Evolutionary conservation across 176 grass and related monocot species (phyloP), one percentile per base, ranked within the genome.

Genomic region (Musa itinerans): DNA sequence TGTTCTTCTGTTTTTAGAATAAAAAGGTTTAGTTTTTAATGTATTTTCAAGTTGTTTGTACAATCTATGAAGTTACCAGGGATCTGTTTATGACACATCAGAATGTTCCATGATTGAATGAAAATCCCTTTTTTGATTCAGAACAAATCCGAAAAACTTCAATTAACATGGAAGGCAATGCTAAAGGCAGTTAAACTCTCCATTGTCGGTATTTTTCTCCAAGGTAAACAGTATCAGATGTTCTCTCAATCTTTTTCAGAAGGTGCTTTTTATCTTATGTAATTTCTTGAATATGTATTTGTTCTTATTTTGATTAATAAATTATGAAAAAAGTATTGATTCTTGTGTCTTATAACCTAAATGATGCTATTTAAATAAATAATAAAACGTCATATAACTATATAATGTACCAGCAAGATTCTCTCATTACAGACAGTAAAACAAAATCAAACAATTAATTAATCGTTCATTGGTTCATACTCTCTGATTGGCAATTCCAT

Each of bases 171-270:
- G 1, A 77, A 65, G 16, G 75, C 61, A 52, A 65, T 66, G 43
- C 11, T 66, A 77, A 64, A 48, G 21, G 75, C 75, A 66, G 48
- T 51, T 52, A 77, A 77, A 25, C 75, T 77, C n/a, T 77, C 66
- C 49, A 25, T 77, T 22, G 61, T 77, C 53, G 75, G 75, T 52
- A 53, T 77, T 65, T 58, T 77, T 65, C 75, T 77, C 49, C 75
- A 77, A 66, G 75, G 75, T 77, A 65, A n/a, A 65, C 20, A 77
- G 17, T 65, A 7, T 53, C 24, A 26, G 2, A 56, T 56, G 53
- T 27, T 56, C 34, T 9, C 52, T 29, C 22, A 58, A 4, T 54
- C 21, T 16, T 27, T 57, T 29, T 54, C 7, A 19, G 11, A 53
- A 53, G 57, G 7, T 17, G 1, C 17, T 17, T 17, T n/a, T 17